Evolutionary conservation across 441 rosid species (phyloP).

Genomic region (Croton setiger): DNA sequence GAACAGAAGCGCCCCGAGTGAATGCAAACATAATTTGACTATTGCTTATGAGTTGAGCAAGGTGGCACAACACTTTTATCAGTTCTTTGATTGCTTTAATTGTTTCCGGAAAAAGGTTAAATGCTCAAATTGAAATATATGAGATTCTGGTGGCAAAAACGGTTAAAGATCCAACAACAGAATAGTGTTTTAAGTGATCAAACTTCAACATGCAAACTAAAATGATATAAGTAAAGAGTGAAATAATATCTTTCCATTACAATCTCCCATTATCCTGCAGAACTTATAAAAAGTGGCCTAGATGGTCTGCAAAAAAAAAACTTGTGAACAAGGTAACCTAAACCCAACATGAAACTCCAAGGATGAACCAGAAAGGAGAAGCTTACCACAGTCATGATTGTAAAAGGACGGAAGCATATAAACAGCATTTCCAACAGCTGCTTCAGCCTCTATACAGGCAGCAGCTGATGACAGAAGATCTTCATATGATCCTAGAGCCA

Average conservation of each 20-base stretch:
- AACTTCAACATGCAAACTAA: neutral
- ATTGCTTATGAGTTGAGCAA: neutral
- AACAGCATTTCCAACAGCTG: conserved; percentile 80
- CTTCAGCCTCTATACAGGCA: conserved; percentile 72
- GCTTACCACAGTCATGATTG: conserved; percentile 73
- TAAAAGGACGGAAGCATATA: conserved; percentile 87
- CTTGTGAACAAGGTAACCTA: conserved; percentile 2
- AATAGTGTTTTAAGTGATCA: neutral
- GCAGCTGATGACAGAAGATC: conserved; percentile 76
- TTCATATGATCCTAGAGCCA: conserved; percentile 63
- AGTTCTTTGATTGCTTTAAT: neutral
- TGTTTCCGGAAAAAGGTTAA: neutral
- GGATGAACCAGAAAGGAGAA: neutral
- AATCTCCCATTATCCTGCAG: neutral
- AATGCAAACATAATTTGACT: neutral
- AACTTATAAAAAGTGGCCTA: neutral
- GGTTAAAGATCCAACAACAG: neutral
- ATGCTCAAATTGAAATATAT: neutral
- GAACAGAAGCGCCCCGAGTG: neutral
- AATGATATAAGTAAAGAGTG: neutral
- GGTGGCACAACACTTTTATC: neutral
- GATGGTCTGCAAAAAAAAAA: neutral
- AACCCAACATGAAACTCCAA: neutral
- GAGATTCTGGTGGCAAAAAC: neutral
- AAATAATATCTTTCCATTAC: neutral